A percentile compares a stretch with the other conserved stretches of the same genome.
Evolutionary conservation across 306 rosid species (phyloP).

Genomic region (Lablab purpureus): DNA sequence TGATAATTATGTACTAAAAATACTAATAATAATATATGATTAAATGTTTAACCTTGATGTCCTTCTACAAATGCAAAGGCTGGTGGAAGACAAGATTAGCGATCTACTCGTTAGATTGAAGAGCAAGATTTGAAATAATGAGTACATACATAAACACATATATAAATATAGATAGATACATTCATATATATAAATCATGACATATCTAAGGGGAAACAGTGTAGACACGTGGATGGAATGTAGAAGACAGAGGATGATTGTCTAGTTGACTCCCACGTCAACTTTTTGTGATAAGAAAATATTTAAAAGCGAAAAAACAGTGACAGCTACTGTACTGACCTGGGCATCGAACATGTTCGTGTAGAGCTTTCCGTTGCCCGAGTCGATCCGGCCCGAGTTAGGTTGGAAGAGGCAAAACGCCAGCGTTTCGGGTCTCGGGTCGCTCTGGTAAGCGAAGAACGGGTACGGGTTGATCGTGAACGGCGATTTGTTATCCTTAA

Average conservation of each 20-base stretch:
- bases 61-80: background rate
- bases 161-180: too few species aligned
- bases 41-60: background rate
- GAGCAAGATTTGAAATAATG: background rate
- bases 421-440: slow-evolving; percentile 81
- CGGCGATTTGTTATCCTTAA: slow-evolving; percentile 69
- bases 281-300: background rate
- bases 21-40: background rate
- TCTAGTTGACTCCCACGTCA: slow-evolving; percentile 43
- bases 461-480: slow-evolving; percentile 88
- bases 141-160: too few species aligned
- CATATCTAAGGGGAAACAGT: background rate
- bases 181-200: too few species aligned
- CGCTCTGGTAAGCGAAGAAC: slow-evolving; percentile 82
- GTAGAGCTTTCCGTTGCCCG: slow-evolving; percentile 77
- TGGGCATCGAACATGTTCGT: slow-evolving; percentile 96
- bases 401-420: slow-evolving; percentile 86
- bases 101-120: background rate
- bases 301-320: background rate
- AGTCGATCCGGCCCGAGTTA: slow-evolving; percentile 84
- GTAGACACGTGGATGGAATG: slow-evolving; percentile 43
- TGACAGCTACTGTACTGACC: slow-evolving; percentile 47
- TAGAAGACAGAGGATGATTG: slow-evolving; percentile 5
- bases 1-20: background rate
- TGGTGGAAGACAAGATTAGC: background rate